Percentiles rank a stretch among this genome's conserved stretches.
phyloP scores from a whole-genome alignment of 441 rosid genomes.

The Euphorbia schlechtendalii region DNA sequence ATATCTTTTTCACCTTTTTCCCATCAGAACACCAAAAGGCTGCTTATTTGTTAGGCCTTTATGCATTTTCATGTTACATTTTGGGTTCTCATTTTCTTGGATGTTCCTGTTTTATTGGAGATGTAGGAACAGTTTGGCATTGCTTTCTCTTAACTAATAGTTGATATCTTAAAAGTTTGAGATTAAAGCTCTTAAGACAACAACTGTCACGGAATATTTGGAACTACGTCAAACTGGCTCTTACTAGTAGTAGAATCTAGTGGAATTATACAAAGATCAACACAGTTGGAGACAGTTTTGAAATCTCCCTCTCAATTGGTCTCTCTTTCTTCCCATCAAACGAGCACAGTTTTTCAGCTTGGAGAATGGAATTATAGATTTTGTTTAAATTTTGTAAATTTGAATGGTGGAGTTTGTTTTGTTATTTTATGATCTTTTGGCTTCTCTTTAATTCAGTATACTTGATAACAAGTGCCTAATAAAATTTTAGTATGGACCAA shows the following conservation, averaged over 20 bases:
- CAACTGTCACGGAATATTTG: no score
- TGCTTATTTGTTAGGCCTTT: constrained; percentile 47
- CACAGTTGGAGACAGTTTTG: constrained; percentile 54
- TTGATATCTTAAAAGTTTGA: no score
- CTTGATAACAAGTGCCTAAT: no score
- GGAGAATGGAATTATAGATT: constrained; percentile 18
- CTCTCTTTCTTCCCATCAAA: constrained; percentile 17
- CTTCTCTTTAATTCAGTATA: no score
- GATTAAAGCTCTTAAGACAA: no score
- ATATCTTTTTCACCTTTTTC: neutral
- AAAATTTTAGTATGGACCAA: no score
- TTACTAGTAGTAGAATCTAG: constrained; percentile 14
- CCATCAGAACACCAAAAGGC: constrained; percentile 20
- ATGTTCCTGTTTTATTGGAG: constrained; percentile 17
- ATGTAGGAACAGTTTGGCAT: neutral
- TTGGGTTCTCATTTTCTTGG: constrained; percentile 1
- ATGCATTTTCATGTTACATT: neutral
- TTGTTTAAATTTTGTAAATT: constrained; percentile 24
- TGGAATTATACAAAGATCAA: constrained; percentile 22
- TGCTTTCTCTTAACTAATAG: no score
- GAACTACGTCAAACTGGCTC: no score
- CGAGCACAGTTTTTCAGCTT: constrained; percentile 41
- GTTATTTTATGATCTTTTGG: no score
- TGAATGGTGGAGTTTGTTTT: constrained; percentile 11
- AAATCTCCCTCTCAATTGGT: constrained; percentile 48